Evolutionary conservation across 2,329 filamentous ascomycete genomes (phyloP), one percentile per base, ranked within the genome.

Genomic region (Fusarium dlaminii): DNA sequence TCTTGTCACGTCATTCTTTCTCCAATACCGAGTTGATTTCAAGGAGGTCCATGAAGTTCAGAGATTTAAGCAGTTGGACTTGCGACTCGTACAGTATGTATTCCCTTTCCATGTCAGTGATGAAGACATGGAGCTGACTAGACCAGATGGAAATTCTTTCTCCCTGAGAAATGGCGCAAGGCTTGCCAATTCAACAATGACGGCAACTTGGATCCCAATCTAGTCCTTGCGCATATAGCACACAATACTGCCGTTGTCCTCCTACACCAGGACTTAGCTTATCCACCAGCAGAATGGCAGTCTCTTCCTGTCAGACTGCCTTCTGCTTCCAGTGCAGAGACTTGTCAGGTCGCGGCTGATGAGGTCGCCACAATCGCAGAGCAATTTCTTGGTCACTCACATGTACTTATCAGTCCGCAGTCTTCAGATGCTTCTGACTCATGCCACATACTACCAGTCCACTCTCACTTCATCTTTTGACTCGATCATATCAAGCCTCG

Each of bases 131-230:
- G 17, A 27, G 11, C 29, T 46, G 8, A 62, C 1, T 17, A 83
- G 82, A 59, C 85, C 17, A 84, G 83, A 52, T 86, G 85, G 85
- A 86, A 86, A 64, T 79, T 85, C 45, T 84, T 85, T 54, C 78
- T 86, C 1, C 85, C 85, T 1, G 81, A 82, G 49, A 81, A 81
- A 59, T 86, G 85, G 85, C 75, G 79, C 5, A 81, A 82, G 30
- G 80, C 81, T 2, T 83, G 84, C 30, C 83, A 82, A 12, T 73
- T 84, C 5, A 84, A 86, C 49, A 74, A 59, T 18, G 73, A 75
- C 10, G 75, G 73, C 14, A 81, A 84, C 55, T 83, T 87, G 79
- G 85, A 87, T 61, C 84, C 84, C 8, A 86, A 87, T 36, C 59
- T 78, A 7, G 70, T 75, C 4, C 68, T 77, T 4, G 76, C 76